Evolutionary conservation across 192 early-diverging fungal genomes (phyloP), one percentile per base, ranked within the genome.

Genomic region (Coemansia reversa): DNA sequence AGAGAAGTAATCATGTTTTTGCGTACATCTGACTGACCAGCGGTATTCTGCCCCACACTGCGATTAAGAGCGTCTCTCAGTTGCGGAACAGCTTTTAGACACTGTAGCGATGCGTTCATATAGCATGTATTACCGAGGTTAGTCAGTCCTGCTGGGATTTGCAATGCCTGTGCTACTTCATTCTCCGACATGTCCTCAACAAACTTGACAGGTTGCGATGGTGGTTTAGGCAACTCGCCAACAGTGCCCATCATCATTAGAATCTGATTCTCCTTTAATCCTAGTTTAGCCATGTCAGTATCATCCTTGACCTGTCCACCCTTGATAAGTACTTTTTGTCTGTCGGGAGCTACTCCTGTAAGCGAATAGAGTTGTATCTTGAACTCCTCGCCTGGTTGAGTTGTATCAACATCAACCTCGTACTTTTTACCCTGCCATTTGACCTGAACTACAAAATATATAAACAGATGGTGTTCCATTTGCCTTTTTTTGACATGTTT

Each of bases 231-330:
- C n/a, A 95, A 79, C 79, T 96, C 97, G 42, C 93, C 95, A 6
- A 87, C 90, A 4, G 94, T 94, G 32, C 97, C 97, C 91, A 97
- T 95, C 94, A 98, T 96, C 94, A 86, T 84, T 54, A 85, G 79
- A 0, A 72, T 61, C 32, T 86, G 82, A 22, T 55, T 88, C 35
- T 91, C 85, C 74, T 94, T 94, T 27, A 94, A 65, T 14, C 87
- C 89, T 11, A 97, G 81, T 9, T 75, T 79, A 51, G 58, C 70
- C 80, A 97, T 83, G 60, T 89, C 86, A 7, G 91, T 85, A 58
- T 92, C 89, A 69, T 95, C 93, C 86, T 96, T 97, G 50, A 98
- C 84, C 58, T 88, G 85, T 7, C 91, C 94, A 54, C 97, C 97
- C 70, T 98, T 98, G 58, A 89, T 84, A 62, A 99, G 88, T 47